These are phyloP conservation scores for Hyphopichia pseudoburtonii DNA, from an alignment of 1,139 yeast genomes.

Conservation along the genomic window DNA sequence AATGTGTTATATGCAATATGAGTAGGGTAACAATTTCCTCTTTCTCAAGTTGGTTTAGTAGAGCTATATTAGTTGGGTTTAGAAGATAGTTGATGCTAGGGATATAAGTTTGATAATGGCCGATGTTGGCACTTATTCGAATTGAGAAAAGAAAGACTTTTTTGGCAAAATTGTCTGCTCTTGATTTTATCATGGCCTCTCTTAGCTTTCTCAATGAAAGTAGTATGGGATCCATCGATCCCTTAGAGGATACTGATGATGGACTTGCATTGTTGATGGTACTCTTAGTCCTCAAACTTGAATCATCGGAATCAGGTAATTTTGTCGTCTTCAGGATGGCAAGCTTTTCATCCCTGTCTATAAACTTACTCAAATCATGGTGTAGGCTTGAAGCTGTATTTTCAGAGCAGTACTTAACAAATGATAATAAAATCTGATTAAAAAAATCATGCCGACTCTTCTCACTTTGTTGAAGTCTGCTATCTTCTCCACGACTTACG, in stretches of 20 bases:
- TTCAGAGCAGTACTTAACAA: constrained; percentile 26
- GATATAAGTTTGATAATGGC: constrained; percentile 57
- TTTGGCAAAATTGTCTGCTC: constrained; percentile 41
- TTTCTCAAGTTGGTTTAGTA: constrained; percentile 29
- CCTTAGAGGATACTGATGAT: background rate
- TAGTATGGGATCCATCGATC: constrained; percentile 26
- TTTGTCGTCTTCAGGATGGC: background rate
- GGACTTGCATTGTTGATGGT: background rate
- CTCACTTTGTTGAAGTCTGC: constrained; percentile 44
- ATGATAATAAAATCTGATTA: constrained; percentile 29
- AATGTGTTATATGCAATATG: constrained; percentile 50
- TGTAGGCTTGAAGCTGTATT: constrained; percentile 18
- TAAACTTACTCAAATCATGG: constrained; percentile 15
- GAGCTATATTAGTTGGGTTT: constrained; percentile 10
- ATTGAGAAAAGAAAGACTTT: constrained; percentile 53
- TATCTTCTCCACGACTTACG: constrained; percentile 61
- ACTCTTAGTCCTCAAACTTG: background rate
- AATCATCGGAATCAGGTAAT: constrained; percentile 1
- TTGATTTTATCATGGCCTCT: constrained; percentile 47
- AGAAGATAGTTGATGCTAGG: constrained; percentile 51
- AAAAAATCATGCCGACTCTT: constrained; percentile 40
- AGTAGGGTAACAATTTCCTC: constrained; percentile 42
- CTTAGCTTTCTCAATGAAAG: constrained; percentile 46
- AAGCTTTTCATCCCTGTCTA: constrained; percentile 9
- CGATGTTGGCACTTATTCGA: constrained; percentile 44